phyloP scores from a whole-genome alignment of 2,329 filamentous ascomycete species.

The Neopestalotiopsis sp. region DNA sequence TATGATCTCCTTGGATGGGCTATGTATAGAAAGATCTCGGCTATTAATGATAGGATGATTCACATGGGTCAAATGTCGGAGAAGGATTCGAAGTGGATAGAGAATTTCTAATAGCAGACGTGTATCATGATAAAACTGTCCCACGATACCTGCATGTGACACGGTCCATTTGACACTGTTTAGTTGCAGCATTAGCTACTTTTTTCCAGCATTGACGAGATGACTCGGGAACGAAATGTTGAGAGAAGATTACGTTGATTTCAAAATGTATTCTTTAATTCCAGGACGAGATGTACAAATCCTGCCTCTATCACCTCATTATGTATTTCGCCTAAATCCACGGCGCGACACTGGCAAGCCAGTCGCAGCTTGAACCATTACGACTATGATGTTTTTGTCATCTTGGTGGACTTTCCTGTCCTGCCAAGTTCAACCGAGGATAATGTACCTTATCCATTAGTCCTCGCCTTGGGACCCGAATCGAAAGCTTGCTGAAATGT shows the following conservation, averaged over 20 bases:
- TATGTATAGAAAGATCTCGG: constrained; percentile 4
- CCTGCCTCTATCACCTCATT: constrained; percentile 2
- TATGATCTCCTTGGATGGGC: constrained; percentile 10
- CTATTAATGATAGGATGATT: not conserved
- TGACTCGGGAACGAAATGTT: not conserved
- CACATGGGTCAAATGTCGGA: not conserved
- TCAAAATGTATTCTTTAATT: not conserved
- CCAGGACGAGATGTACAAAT: constrained; percentile 4
- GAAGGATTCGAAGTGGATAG: not conserved
- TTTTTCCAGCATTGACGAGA: not conserved
- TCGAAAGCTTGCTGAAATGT: constrained; percentile 2
- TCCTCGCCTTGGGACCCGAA: not conserved
- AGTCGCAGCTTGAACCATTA: not conserved
- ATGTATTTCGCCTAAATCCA: not conserved
- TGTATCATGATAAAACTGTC: not conserved
- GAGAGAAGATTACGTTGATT: not conserved
- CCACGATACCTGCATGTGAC: too few species aligned
- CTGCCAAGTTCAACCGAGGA: not conserved
- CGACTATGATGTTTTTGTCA: constrained; percentile 2
- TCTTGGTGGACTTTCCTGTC: not conserved
- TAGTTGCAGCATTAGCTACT: too few species aligned
- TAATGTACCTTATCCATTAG: not conserved
- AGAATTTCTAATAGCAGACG: not conserved
- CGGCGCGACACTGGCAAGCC: not conserved
- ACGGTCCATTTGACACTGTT: too few species aligned